phyloP scores from a whole-genome alignment of 176 grass and related monocot species.

The Carex myosuroides region DNA sequence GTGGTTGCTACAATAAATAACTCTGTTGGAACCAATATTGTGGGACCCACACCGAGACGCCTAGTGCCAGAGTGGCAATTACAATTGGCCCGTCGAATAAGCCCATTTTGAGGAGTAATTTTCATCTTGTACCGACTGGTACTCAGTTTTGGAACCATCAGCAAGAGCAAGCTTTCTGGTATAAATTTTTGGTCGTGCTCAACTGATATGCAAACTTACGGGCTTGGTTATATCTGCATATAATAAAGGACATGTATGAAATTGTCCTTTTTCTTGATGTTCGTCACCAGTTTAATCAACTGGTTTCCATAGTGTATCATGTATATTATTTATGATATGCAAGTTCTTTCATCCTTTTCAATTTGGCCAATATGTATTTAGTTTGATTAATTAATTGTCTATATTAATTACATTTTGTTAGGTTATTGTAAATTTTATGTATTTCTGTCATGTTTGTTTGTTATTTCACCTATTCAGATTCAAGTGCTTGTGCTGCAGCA shows the following conservation, averaged over 20 bases:
- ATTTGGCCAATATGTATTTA: not conserved
- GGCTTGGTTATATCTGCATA: not conserved
- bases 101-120: conserved; percentile 72
- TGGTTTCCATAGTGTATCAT: not conserved
- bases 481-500: not conserved
- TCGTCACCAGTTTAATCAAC: not conserved
- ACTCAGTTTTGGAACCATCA: not conserved
- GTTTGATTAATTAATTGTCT: not conserved
- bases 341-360: conserved; percentile 11
- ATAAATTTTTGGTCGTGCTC: not conserved
- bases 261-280: not conserved
- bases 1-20: conserved; percentile 58
- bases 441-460: not conserved
- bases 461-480: not conserved
- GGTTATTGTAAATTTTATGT: not conserved
- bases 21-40: conserved; percentile 35
- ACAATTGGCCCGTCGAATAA: conserved; percentile 71
- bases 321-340: conserved; percentile 1
- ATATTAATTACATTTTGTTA: not conserved
- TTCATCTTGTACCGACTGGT: not conserved
- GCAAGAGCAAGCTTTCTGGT: not conserved
- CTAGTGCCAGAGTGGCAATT: conserved; percentile 84
- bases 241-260: not conserved
- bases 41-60: conserved; percentile 38
- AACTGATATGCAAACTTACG: not conserved